Evolutionary conservation across 2,329 filamentous ascomycete genomes (phyloP), one percentile per base, ranked within the genome.

Genomic region (Zelopaecilomyces penicillatus): DNA sequence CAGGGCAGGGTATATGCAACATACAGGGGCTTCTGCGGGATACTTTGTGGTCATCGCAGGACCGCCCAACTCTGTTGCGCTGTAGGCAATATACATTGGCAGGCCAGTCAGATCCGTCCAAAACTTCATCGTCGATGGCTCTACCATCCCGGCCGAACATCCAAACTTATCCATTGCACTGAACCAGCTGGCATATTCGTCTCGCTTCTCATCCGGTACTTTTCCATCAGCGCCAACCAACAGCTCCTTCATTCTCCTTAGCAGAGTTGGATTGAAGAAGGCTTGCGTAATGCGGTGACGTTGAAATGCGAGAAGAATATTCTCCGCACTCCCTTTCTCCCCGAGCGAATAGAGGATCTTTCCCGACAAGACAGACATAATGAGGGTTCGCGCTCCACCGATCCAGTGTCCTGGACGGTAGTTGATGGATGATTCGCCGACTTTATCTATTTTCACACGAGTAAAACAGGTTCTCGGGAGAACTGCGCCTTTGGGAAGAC

Each of bases 401-500:
- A 49, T 37, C 51, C 51, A 53, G 27, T 53, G 44, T 2, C 32
- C 29, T 4, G 51, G 48, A 5, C 48, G 50, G 32, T 41, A 50
- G 29, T 33, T 43, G 41, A 53, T 26, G n/a, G 45, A 32, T 2
- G 37, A 40, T 19, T 34, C 36, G 2, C 34, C 41, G 4, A 37
- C 35, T 4, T 43, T 12, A 6, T 34, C 43, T 2, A 41, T 9
- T 2, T 38, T 11, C 3, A 7, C 9, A 10, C 27, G 32, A 1
- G 29, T 28, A 34, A 42, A 35, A 19, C 37, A 50, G 10, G 34
- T 36, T 12, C 42, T 37, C 4, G 50, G 48, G 51, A 95, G 67
- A 26, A 87, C 74, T 2, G 88, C 85, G 47, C 83, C 85, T 65
- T 89, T 89, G 41, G 85, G 85, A 56, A 81, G 74, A 26, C 85